Evolutionary conservation across 1,139 yeast species (phyloP), one percentile per base, ranked within the genome.

Genomic region (Candida dubliniensis): DNA sequence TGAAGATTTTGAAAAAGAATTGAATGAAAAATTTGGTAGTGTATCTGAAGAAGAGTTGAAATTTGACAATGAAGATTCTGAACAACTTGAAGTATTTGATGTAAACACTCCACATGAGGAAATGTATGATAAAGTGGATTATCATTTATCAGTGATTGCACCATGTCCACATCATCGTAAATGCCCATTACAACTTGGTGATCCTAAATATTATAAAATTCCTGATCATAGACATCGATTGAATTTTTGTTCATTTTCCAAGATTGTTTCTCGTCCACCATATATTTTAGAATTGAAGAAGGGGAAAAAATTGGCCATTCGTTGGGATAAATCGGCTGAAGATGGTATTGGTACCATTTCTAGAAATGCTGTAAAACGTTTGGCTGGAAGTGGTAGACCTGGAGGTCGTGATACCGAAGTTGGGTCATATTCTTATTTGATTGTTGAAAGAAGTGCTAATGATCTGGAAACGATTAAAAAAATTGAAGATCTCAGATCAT

Each of bases 161-260:
- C 99, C 99, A 3, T 93, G 98, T 59, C 67, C 95, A 0, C 98
- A 93, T 61, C 97, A 90, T 56, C 79, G 84, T 26, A 78, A 73
- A 53, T 91, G 98, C 58, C 98, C 99, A 0, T 67, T 93, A 44
- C 97, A 90, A 60, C 74, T 82, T 29, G 83, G 84, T 11, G 86
- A 84, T 47, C 89, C 91, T 6, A 81, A 81, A 36, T 82, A 75
- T 52, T 85, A 84, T 56, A 73, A 74, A 42, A 76, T 77, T 36
- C 79, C 83, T n/a, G 74, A 78, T 41, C 76, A 79, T 47, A 89
- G 81, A 45, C 82, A 74, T 51, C 71, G 81, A 46, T 66, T 86
- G 41, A 74, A 73, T 42, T 89, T 91, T 74, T 90, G 98, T 59
- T 81, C 87, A 41, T 91, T 84, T 62, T 79, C 78, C 41, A 85